These are phyloP conservation scores for Rhipidocladum racemiflorum DNA, from an alignment of 176 grass and related monocot genomes.

Conservation along the genomic window DNA sequence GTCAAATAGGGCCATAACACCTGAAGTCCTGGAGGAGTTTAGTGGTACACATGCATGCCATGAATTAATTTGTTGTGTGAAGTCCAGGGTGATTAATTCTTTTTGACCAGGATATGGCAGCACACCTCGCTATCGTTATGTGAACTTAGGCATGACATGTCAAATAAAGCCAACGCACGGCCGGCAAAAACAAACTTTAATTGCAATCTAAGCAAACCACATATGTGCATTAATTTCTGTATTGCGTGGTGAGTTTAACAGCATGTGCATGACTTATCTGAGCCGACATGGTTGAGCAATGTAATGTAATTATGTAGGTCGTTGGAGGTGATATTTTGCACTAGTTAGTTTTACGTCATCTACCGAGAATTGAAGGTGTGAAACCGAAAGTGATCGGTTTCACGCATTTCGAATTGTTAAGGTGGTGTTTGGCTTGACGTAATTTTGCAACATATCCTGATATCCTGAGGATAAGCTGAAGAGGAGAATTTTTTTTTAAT, in stretches of 20 bases:
- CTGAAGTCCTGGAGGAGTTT: not conserved
- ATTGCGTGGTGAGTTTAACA: not conserved
- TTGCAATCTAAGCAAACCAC: not conserved
- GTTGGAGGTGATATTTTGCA: not conserved
- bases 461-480: not conserved
- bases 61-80: not conserved
- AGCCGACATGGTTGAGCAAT: conserved; percentile 23
- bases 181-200: not conserved
- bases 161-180: conserved; percentile 38
- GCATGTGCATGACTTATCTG: not conserved
- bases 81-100: not conserved
- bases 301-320: no score
- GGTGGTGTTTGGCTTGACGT: not conserved
- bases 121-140: conserved; percentile 28
- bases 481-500: no score
- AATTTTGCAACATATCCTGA: not conserved
- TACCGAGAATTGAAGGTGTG: not conserved
- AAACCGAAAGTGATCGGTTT: not conserved
- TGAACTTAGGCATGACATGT: conserved; percentile 29
- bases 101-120: not conserved
- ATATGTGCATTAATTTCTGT: not conserved
- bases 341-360: no score
- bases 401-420: not conserved
- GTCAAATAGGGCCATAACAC: no score
- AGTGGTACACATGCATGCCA: not conserved